Evolutionary conservation across 2,329 filamentous ascomycete species (phyloP).

Genomic region (Sarocladium oryzae): DNA sequence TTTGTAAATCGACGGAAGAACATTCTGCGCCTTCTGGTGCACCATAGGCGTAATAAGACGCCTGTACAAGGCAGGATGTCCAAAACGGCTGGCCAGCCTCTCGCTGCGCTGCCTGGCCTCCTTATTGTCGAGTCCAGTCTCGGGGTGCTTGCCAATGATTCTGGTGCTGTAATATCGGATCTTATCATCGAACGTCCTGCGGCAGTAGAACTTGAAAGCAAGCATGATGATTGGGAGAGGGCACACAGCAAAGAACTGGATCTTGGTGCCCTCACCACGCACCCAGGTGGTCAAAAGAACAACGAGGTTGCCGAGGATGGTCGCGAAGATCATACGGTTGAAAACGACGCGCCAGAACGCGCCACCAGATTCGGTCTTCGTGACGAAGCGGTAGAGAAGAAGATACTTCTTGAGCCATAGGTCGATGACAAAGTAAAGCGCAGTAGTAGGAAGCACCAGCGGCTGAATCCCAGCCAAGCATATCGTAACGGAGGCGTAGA

Average conservation of each 20-base stretch:
- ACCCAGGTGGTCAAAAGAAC: slow-evolving; percentile 71
- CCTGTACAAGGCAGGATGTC: slow-evolving; percentile 84
- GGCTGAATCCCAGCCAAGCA: slow-evolving; percentile 83
- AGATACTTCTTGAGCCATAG: slow-evolving; percentile 92
- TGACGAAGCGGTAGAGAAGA: slow-evolving; percentile 88
- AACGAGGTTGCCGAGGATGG: slow-evolving; percentile 71
- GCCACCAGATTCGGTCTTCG: slow-evolving; percentile 93
- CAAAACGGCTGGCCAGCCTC: slow-evolving; percentile 71
- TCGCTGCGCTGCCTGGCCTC: slow-evolving; percentile 53
- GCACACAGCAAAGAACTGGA: slow-evolving; percentile 59
- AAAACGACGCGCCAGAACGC: slow-evolving; percentile 87
- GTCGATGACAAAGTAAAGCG: slow-evolving; percentile 84
- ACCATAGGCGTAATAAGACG: slow-evolving; percentile 94
- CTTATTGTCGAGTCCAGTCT: slow-evolving; percentile 39
- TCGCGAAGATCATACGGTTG: slow-evolving; percentile 85
- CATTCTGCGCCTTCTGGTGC: slow-evolving; percentile 79
- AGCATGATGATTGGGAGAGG: slow-evolving; percentile 75
- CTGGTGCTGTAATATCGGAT: slow-evolving; percentile 74
- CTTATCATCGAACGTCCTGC: slow-evolving; percentile 65
- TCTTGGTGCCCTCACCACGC: slow-evolving; percentile 52
- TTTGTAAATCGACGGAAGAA: slow-evolving; percentile 78
- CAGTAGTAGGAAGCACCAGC: slow-evolving; percentile 76
- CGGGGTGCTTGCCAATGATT: slow-evolving; percentile 42
- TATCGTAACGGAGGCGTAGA: slow-evolving; percentile 83
- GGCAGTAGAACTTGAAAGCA: slow-evolving; percentile 82